phyloP scores from a whole-genome alignment of 176 grass and related monocot genomes.

The Triticum urartu region DNA sequence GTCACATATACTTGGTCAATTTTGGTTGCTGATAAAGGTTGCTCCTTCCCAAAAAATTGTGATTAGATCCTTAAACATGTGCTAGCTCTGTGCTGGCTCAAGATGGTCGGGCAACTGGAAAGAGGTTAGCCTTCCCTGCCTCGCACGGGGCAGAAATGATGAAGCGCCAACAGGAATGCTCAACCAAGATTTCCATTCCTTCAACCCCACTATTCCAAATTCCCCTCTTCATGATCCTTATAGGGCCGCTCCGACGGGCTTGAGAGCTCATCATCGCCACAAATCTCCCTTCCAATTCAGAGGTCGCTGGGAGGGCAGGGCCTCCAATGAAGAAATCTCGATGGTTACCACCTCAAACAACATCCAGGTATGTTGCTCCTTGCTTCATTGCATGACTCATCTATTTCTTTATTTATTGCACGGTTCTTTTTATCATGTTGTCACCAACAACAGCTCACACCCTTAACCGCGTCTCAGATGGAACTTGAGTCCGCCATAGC shows the following conservation, averaged over 20 bases:
- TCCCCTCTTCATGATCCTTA: too few relatives aligned
- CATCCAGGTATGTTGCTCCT: neutral
- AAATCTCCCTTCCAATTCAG: neutral
- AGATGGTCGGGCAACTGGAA: too few relatives aligned
- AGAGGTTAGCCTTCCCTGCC: too few relatives aligned
- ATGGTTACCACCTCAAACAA: neutral
- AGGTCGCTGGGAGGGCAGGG: neutral
- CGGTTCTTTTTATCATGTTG: neutral
- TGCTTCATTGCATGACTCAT: neutral
- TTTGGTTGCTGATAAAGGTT: neutral
- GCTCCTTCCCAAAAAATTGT: neutral
- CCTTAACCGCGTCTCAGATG: neutral
- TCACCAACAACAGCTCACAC: neutral
- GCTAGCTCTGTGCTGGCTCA: too few relatives aligned
- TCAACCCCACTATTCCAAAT: neutral
- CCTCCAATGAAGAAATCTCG: neutral
- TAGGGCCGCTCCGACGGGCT: too few relatives aligned
- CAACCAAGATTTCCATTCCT: neutral
- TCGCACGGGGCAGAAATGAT: too few relatives aligned
- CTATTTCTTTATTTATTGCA: neutral
- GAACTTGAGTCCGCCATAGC: neutral
- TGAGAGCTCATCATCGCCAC: neutral
- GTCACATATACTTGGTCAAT: neutral
- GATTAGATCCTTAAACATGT: neutral
- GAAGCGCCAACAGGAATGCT: neutral